These are phyloP conservation scores for Didymellaceae sp. DNA, from an alignment of 2,329 filamentous ascomycete genomes.

Conservation along the genomic window DNA sequence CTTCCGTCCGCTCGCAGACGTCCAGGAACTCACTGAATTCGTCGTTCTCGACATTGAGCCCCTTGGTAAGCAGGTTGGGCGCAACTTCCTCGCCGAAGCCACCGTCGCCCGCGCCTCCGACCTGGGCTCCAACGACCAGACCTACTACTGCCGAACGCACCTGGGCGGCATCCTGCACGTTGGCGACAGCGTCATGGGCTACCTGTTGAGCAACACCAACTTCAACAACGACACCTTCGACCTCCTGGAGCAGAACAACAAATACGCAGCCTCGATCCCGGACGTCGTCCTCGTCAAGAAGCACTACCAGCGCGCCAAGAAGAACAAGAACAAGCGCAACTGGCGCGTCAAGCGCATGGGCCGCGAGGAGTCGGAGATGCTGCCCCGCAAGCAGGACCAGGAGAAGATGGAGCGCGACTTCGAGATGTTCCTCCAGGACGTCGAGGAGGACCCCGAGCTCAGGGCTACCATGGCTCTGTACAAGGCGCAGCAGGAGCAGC, in stretches of 20 bases:
- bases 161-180: conserved; percentile 83
- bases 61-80: conserved; percentile 75
- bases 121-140: conserved; percentile 82
- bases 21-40: conserved; percentile 87
- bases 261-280: conserved; percentile 79
- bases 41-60: conserved; percentile 94
- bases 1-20: conserved; percentile 82
- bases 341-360: conserved; percentile 96
- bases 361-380: conserved; percentile 84
- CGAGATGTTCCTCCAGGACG: conserved; percentile 94
- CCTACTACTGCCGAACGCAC: conserved; percentile 90
- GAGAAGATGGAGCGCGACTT: conserved; percentile 91
- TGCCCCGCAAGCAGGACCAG: conserved; percentile 86
- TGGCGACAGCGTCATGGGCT: conserved; percentile 94
- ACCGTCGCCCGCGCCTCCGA: conserved; percentile 88
- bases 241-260: conserved; percentile 75
- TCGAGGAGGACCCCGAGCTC: conserved; percentile 93
- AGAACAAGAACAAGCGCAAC: conserved; percentile 68
- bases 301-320: conserved; percentile 86
- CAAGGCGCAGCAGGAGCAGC: conserved; percentile 67
- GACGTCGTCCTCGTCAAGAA: conserved; percentile 98
- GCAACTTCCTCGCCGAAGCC: conserved; percentile 83
- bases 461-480: conserved; percentile 85
- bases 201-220: conserved; percentile 85
- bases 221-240: conserved; percentile 91